These are phyloP conservation scores for Fusarium musae DNA, from an alignment of 2,329 filamentous ascomycete species.

Conservation along the genomic window DNA sequence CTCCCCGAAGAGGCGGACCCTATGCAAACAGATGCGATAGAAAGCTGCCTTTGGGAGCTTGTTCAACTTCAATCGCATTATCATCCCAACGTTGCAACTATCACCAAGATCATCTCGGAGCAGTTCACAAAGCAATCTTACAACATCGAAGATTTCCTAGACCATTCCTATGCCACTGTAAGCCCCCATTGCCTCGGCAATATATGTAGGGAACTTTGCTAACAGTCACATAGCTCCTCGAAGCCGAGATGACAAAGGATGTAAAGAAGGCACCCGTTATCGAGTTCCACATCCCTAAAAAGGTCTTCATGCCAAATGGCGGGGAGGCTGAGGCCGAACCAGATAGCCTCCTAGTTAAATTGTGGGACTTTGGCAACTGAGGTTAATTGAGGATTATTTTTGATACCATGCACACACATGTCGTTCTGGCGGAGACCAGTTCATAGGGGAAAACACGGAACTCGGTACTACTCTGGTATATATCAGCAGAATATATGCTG, in stretches of 20 bases:
- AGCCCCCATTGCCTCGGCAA: slow-evolving; percentile 49
- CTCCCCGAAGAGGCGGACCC: slow-evolving; percentile 80
- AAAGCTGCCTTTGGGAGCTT: slow-evolving; percentile 95
- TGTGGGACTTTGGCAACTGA: slow-evolving; percentile 66
- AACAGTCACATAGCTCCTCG: slow-evolving; percentile 71
- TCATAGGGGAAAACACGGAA: not conserved
- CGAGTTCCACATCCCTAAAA: slow-evolving; percentile 93
- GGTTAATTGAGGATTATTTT: slow-evolving; percentile 12
- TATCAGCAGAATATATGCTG: not conserved
- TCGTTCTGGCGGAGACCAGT: not conserved
- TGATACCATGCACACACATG: not conserved
- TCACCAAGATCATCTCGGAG: slow-evolving; percentile 92
- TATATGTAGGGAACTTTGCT: not conserved
- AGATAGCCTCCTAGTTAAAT: slow-evolving; percentile 67
- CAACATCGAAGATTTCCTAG: slow-evolving; percentile 95
- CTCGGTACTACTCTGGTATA: not conserved
- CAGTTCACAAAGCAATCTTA: slow-evolving; percentile 97
- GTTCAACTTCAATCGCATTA: slow-evolving; percentile 92
- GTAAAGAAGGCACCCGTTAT: slow-evolving; percentile 88
- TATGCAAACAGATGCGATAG: slow-evolving; percentile 85
- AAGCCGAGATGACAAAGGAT: slow-evolving; percentile 84
- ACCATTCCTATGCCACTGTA: slow-evolving; percentile 89
- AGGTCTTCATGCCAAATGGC: slow-evolving; percentile 72
- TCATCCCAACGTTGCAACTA: slow-evolving; percentile 94
- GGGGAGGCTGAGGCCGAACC: slow-evolving; percentile 56